Conservation (phyloP, 257 asterid genomes). For the Henckelia pumila region DNA sequence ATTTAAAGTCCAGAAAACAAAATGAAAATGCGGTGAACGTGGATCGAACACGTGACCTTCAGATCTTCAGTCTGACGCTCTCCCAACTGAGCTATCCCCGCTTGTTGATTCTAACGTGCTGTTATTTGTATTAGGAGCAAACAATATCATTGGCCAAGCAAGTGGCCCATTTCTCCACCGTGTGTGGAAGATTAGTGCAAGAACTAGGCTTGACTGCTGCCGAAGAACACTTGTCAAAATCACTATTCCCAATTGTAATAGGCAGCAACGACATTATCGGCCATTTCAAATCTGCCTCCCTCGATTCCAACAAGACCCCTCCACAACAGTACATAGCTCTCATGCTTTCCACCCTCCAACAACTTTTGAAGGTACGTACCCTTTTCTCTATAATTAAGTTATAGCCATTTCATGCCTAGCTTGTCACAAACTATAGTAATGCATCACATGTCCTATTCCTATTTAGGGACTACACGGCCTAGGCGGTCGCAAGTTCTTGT, state of each 20-base stretch:
- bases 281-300: conserved; percentile 36
- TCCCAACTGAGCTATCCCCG: conserved; percentile 75
- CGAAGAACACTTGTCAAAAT: conserved; percentile 49
- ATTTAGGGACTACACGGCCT: conserved; percentile 44
- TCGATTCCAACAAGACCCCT: conserved; percentile 15
- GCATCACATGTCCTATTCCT: too few relatives aligned
- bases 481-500: conserved; percentile 62
- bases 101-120: neutral
- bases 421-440: too few relatives aligned
- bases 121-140: conserved; percentile 24
- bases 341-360: conserved; percentile 60
- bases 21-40: conserved; percentile 48
- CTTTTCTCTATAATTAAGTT: too few relatives aligned
- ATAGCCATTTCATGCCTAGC: too few relatives aligned
- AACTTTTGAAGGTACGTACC: conserved; percentile 53
- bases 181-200: conserved; percentile 38
- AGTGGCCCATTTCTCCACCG: conserved; percentile 43
- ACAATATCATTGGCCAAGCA: conserved; percentile 46
- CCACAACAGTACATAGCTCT: conserved; percentile 55
- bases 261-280: conserved; percentile 76
- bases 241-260: conserved; percentile 55
- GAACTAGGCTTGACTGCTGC: conserved; percentile 38
- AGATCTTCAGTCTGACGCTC: conserved; percentile 70
- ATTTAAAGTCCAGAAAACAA: too few relatives aligned
- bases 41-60: conserved; percentile 75